A percentile compares a stretch with the other conserved stretches of the same genome.
phyloP scores from a whole-genome alignment of 441 rosid species.

The Cnidoscolus chayamansa region DNA sequence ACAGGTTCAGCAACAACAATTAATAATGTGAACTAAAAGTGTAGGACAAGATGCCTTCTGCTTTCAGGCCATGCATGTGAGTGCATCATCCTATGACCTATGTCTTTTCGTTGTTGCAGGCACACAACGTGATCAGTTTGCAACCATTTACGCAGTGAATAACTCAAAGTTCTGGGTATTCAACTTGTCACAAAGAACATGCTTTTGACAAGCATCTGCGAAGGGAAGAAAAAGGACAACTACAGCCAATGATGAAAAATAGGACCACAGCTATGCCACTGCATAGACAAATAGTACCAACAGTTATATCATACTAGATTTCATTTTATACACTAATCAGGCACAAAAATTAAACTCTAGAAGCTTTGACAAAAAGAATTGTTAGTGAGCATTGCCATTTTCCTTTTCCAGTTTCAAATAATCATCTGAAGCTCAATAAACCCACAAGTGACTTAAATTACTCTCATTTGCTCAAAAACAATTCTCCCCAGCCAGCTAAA shows the following conservation, averaged over 20 bases:
- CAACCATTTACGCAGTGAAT: too few relatives aligned
- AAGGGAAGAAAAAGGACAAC: neutral
- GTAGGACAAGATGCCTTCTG: too few relatives aligned
- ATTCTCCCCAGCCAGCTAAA: neutral
- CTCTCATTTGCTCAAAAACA: neutral
- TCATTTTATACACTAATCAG: neutral
- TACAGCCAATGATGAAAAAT: neutral
- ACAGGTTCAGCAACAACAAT: too few relatives aligned
- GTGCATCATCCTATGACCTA: too few relatives aligned
- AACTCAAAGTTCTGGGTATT: too few relatives aligned
- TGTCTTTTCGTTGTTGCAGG: too few relatives aligned
- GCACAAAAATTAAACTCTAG: neutral
- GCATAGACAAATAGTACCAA: neutral
- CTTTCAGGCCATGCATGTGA: too few relatives aligned
- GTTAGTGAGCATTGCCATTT: neutral
- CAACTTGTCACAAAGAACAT: too few relatives aligned
- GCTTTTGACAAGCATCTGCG: neutral
- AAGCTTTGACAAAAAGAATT: neutral
- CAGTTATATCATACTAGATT: neutral
- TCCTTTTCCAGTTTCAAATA: neutral
- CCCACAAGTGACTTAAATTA: neutral
- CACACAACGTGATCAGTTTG: too few relatives aligned
- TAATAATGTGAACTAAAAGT: too few relatives aligned
- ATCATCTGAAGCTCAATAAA: neutral
- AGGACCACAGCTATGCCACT: neutral